Base-by-base conservation (phyloP, 1,284 basidiomycete species). In the Cronartium ribicola region DNA sequence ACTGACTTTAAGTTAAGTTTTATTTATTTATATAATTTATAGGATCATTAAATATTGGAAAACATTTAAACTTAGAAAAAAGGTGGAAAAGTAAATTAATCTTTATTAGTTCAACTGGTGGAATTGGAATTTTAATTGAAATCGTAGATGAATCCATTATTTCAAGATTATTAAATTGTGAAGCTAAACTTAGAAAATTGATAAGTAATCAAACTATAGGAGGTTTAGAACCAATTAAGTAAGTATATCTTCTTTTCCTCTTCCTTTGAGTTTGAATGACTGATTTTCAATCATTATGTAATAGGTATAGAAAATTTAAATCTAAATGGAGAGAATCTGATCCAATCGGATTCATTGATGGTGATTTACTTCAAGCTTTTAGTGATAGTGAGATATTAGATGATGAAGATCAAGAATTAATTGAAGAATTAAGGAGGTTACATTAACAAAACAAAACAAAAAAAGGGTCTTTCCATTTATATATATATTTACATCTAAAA, bases 261-360 rank as follows among this genome's bases (percentile, higher is more conserved):
- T 11, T 37, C 41, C 39, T 39, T 55, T 40, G 40, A 40, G 20
- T 55, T 48, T 66, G 44, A 51, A 40, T 17, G n/a, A 22, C n/a
- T 59, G 7, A 10, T 7, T 59, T 20, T 17, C 22, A 59, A 7
- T 22, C 55, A 59, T 22, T 1, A 22, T 22, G 22, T 39, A 67
- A 68, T 43, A 68, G 67, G 41, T 68, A 59, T 61, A 68, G 67
- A 36, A 61, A 44, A 57, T 68, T 68, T n/a, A 68, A 68, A 44
- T 60, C 48, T 11, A 61, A 68, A 43, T 68, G 55, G 43, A 68
- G 55, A 22, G 61, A 60, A 57, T 5, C 46, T 14, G 57, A 61
- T 17, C 44, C 40, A 13, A 41, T 7, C 1, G 67, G 55, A 2
- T 68, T 68, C 41, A 29, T 68, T 4, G 67, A 68, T 59, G 67